These are phyloP conservation scores for Saccharomycopsis fermentans DNA, from an alignment of 805 yeast genomes.

Conservation along the genomic window DNA sequence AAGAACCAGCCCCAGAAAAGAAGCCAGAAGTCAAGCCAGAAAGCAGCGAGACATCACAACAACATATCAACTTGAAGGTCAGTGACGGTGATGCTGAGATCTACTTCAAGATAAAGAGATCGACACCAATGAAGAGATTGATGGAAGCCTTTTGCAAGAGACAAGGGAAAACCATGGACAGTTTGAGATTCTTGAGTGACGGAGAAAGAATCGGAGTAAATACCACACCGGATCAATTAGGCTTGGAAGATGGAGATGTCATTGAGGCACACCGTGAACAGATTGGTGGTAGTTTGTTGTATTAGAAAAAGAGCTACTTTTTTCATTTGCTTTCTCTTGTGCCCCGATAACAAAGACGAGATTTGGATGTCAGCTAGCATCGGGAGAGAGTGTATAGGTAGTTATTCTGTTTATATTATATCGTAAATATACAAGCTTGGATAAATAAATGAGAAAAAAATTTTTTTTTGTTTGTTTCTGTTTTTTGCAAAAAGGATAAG, in stretches of 20 bases:
- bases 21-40: slow-evolving; percentile 34
- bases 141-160: slow-evolving; percentile 98
- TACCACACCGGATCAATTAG: slow-evolving; percentile 87
- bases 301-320: neutral
- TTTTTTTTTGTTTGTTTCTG: too few species aligned
- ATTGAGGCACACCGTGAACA: slow-evolving; percentile 97
- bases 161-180: slow-evolving; percentile 79
- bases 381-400: neutral
- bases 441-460: neutral
- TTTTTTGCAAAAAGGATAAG: neutral
- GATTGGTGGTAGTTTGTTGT: slow-evolving; percentile 44
- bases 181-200: slow-evolving; percentile 83
- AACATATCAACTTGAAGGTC: slow-evolving; percentile 84
- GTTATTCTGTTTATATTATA: neutral
- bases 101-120: slow-evolving; percentile 86
- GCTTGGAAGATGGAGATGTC: slow-evolving; percentile 90
- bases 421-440: neutral
- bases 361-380: too few species aligned
- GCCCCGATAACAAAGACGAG: too few species aligned
- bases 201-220: slow-evolving; percentile 84
- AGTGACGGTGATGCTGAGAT: slow-evolving; percentile 91
- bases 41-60: slow-evolving; percentile 47
- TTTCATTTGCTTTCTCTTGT: too few species aligned
- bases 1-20: slow-evolving; percentile 15
- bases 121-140: slow-evolving; percentile 85